Percentiles rank a stretch among this genome's conserved stretches.
These are phyloP conservation scores for Podospora comata DNA, from an alignment of 495 filamentous ascomycete species.

Conservation along the genomic window DNA sequence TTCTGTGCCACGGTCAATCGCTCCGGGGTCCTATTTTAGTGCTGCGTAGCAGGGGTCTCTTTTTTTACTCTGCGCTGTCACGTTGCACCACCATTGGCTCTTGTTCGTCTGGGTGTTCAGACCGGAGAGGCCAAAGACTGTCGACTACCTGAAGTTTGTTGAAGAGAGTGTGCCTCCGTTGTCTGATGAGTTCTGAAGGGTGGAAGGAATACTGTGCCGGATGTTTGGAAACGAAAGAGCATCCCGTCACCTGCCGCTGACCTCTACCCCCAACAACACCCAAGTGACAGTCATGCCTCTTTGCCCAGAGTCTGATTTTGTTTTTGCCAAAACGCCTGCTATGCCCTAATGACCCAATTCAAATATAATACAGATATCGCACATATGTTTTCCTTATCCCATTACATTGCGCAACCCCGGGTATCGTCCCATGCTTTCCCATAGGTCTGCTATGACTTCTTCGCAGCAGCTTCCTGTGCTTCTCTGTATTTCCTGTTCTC, in stretches of 20 bases:
- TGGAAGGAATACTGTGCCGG: neutral
- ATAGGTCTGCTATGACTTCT: conserved; percentile 16
- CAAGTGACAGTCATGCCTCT: neutral
- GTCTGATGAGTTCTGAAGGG: neutral
- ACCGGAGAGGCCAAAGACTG: neutral
- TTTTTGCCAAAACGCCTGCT: neutral
- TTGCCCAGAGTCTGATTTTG: neutral
- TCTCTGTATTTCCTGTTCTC: conserved; percentile 54
- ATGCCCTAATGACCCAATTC: conserved; percentile 1
- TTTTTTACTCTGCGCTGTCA: neutral
- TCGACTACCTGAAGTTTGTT: neutral
- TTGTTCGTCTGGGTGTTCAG: neutral
- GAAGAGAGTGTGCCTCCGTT: neutral
- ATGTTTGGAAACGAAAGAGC: neutral
- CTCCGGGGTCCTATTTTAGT: conserved; percentile 7
- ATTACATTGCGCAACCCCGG: neutral
- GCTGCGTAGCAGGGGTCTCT: neutral
- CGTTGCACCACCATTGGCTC: conserved; percentile 2
- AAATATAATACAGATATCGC: conserved; percentile 10
- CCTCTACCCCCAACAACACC: neutral
- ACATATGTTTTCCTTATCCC: neutral
- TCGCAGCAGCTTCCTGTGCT: conserved; percentile 27
- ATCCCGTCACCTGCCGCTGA: neutral
- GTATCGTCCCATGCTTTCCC: neutral
- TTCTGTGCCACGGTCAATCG: conserved; percentile 1